A percentile compares a stretch with the other conserved stretches of the same genome.
phyloP scores from a whole-genome alignment of 2,329 filamentous ascomycete genomes.

The Aureobasidium sp. region DNA sequence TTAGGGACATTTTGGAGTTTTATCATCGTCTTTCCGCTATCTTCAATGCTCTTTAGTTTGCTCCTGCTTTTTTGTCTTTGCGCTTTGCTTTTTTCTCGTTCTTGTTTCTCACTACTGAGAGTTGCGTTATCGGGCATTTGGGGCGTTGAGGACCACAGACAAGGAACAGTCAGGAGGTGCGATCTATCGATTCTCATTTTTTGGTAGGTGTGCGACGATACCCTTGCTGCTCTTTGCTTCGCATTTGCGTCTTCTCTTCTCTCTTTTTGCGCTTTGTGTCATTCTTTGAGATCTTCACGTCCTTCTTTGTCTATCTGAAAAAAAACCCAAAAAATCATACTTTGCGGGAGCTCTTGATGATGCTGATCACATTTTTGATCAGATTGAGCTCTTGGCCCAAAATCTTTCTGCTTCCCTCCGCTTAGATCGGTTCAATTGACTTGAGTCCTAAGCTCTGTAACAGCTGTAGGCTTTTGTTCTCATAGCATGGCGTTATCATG shows the following conservation, averaged over 20 bases:
- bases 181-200: slow-evolving; percentile 15
- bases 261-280: not conserved
- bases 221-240: slow-evolving; percentile 15
- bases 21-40: not conserved
- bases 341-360: slow-evolving; percentile 1
- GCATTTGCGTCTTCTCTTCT: not conserved
- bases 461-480: too few relatives aligned
- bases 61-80: not conserved
- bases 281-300: not conserved
- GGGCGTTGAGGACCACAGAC: slow-evolving; percentile 6
- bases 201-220: slow-evolving; percentile 20
- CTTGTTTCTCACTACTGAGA: not conserved
- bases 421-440: not conserved
- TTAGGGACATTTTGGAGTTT: not conserved
- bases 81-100: not conserved
- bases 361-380: slow-evolving; percentile 4
- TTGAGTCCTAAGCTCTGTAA: too few relatives aligned
- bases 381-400: slow-evolving; percentile 10
- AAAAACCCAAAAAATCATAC: slow-evolving; percentile 22
- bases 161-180: slow-evolving; percentile 12
- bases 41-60: not conserved
- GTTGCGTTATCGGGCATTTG: slow-evolving; percentile 9
- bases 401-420: not conserved
- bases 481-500: too few relatives aligned
- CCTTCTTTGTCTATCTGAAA: not conserved